phyloP scores from a whole-genome alignment of 805 yeast species.

The Lipomyces yamadae region DNA sequence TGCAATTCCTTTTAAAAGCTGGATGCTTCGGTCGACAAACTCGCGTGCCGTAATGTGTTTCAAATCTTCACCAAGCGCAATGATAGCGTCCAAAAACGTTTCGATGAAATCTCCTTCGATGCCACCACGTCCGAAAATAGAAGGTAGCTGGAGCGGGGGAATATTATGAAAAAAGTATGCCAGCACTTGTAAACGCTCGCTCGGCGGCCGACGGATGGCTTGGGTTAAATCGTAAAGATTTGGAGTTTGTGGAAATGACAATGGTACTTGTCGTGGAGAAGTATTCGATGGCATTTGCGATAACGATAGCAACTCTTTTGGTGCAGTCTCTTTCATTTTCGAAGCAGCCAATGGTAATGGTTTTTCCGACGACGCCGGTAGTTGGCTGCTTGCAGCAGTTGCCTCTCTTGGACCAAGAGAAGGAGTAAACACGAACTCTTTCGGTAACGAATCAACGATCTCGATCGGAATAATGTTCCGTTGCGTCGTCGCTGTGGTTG shows the following conservation, averaged over 20 bases:
- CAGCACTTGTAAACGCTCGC: constrained; percentile 20
- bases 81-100: constrained; percentile 20
- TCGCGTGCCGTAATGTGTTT: background rate
- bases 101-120: constrained; percentile 30
- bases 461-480: background rate
- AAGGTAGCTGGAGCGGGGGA: constrained; percentile 9
- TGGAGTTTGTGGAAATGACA: constrained; percentile 11
- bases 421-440: background rate
- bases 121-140: constrained; percentile 30
- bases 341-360: background rate
- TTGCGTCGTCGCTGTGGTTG: background rate
- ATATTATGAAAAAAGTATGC: constrained; percentile 17
- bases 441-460: constrained; percentile 14
- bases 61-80: background rate
- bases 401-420: background rate
- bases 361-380: constrained; percentile 5
- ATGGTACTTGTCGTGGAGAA: background rate
- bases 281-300: background rate
- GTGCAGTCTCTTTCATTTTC: too few relatives aligned
- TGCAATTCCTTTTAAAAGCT: constrained; percentile 5
- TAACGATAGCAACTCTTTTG: background rate
- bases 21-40: constrained; percentile 1
- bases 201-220: constrained; percentile 26
- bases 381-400: background rate
- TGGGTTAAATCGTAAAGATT: constrained; percentile 28